Percentiles rank a stretch among this genome's conserved stretches.
These are phyloP conservation scores for Colletotrichum scovillei DNA, from an alignment of 2,329 filamentous ascomycete species.

Conservation along the genomic window DNA sequence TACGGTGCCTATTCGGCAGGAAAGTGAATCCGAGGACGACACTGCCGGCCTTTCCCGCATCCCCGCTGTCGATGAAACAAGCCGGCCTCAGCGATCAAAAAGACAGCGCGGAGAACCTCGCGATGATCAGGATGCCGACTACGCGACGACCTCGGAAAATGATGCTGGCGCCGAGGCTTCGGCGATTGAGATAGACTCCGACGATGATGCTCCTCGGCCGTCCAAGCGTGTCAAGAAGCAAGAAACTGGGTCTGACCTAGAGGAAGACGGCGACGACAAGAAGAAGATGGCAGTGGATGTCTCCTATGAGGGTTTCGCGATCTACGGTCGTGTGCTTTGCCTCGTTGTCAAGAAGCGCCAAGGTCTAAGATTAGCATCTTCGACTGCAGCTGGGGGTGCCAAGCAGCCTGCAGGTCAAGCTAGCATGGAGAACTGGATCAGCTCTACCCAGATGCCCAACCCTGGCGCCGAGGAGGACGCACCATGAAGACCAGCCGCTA, in stretches of 20 bases:
- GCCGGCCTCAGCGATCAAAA: slow-evolving; percentile 37
- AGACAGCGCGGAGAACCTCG: slow-evolving; percentile 42
- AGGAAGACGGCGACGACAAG: slow-evolving; percentile 73
- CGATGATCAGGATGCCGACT: slow-evolving; percentile 43
- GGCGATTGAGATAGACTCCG: slow-evolving; percentile 52
- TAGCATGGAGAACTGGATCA: slow-evolving; percentile 87
- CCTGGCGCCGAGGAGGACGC: slow-evolving; percentile 46
- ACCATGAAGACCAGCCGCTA: neutral
- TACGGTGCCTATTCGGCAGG: slow-evolving; percentile 60
- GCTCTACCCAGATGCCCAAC: slow-evolving; percentile 76
- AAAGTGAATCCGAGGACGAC: slow-evolving; percentile 68
- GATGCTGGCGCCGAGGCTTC: slow-evolving; percentile 44
- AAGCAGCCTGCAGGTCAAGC: slow-evolving; percentile 71
- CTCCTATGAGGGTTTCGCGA: slow-evolving; percentile 93
- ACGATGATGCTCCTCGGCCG: slow-evolving; percentile 52
- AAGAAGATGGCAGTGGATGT: slow-evolving; percentile 91
- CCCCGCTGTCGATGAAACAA: slow-evolving; percentile 53
- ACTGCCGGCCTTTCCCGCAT: slow-evolving; percentile 67
- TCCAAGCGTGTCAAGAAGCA: slow-evolving; percentile 58
- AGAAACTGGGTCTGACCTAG: slow-evolving; percentile 41
- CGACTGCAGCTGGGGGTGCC: slow-evolving; percentile 36
- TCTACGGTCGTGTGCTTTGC: slow-evolving; percentile 93
- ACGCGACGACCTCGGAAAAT: slow-evolving; percentile 44
- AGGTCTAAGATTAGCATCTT: slow-evolving; percentile 51
- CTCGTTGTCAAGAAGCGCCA: slow-evolving; percentile 86